Evolutionary conservation across 2,329 filamentous ascomycete species (phyloP).

Genomic region (Tympanopsis confertula): DNA sequence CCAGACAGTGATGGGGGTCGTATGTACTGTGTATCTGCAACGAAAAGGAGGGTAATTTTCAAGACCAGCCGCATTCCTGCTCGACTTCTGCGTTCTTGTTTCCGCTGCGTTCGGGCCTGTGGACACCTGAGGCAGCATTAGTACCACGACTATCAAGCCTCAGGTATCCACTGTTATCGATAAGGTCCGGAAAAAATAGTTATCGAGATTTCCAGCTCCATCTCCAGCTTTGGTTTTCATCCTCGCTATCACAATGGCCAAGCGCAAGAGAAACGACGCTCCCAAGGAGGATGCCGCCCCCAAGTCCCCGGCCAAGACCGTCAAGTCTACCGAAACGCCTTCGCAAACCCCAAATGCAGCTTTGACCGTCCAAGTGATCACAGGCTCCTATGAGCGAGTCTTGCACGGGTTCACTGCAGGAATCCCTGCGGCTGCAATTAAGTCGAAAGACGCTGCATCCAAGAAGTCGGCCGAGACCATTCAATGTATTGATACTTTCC

Average conservation of each 20-base stretch:
- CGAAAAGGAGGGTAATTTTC: too few species aligned
- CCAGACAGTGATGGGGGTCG: too few species aligned
- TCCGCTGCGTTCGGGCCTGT: too few species aligned
- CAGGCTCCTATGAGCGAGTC: constrained; percentile 52
- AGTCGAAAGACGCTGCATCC: constrained; percentile 55
- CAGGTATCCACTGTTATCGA: too few species aligned
- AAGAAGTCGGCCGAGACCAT: constrained; percentile 48
- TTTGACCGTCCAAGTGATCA: constrained; percentile 44
- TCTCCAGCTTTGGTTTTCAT: too few species aligned
- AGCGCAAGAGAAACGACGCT: background rate
- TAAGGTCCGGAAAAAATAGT: too few species aligned
- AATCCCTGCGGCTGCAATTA: constrained; percentile 19
- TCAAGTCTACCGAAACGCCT: background rate
- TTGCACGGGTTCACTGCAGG: constrained; percentile 50
- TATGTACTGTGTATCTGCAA: too few species aligned
- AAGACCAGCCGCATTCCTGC: too few species aligned
- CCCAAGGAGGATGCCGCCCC: background rate
- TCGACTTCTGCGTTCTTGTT: too few species aligned
- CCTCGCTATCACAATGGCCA: constrained; percentile 1
- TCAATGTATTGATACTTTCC: constrained; percentile 80
- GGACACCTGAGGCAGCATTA: too few species aligned
- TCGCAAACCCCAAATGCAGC: background rate
- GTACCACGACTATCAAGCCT: too few species aligned
- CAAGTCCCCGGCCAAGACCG: background rate
- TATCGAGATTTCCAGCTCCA: too few species aligned